These are phyloP conservation scores for Trapa bicornis DNA, from an alignment of 345 rosid genomes.

Conservation along the genomic window DNA sequence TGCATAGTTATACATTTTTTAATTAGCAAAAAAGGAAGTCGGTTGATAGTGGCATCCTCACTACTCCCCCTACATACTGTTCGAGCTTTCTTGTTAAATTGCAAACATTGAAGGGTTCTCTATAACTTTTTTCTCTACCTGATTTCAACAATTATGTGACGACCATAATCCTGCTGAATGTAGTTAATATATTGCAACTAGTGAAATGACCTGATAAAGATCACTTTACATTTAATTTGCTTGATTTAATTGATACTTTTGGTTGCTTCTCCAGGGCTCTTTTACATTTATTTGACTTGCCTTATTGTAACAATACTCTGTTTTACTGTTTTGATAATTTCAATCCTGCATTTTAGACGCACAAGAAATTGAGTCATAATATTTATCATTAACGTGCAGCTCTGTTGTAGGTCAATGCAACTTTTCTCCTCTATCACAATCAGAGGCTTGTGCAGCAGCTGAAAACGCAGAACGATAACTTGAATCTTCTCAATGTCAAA, in stretches of 20 bases:
- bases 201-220: not conserved
- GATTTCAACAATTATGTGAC: not conserved
- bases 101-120: not conserved
- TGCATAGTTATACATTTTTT: not conserved
- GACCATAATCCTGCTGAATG: not conserved
- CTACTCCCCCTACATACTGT: too few species aligned
- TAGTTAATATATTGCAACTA: not conserved
- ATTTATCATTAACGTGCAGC: not conserved
- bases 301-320: not conserved
- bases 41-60: too few species aligned
- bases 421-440: conserved; percentile 70
- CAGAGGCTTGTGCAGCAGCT: conserved; percentile 73
- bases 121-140: not conserved
- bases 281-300: not conserved
- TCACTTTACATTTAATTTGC: not conserved
- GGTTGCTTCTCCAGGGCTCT: not conserved
- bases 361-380: not conserved
- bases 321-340: not conserved
- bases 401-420: conserved; percentile 47
- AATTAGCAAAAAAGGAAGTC: too few species aligned
- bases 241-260: not conserved
- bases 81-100: too few species aligned
- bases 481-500: conserved; percentile 52
- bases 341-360: not conserved
- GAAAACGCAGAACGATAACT: conserved; percentile 58